These are phyloP conservation scores for Hordeum pubiflorum DNA, from an alignment of 202 grass and related monocot genomes.

Conservation along the genomic window DNA sequence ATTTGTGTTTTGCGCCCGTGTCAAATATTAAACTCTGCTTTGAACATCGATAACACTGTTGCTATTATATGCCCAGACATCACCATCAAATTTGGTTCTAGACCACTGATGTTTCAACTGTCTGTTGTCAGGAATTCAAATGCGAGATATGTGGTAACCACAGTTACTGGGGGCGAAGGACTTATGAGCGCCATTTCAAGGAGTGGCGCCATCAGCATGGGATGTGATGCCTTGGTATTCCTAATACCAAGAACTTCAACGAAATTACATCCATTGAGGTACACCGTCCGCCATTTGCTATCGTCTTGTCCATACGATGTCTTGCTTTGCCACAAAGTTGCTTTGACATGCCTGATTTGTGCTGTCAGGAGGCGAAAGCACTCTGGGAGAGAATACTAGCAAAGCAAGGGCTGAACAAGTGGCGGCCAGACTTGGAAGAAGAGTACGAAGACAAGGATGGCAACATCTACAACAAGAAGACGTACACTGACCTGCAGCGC, in stretches of 20 bases:
- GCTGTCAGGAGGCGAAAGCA: constrained; percentile 69
- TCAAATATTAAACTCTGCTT: neutral
- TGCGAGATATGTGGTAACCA: constrained; percentile 98
- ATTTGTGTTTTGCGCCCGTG: neutral
- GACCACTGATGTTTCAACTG: neutral
- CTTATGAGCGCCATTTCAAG: constrained; percentile 96
- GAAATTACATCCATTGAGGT: constrained; percentile 90
- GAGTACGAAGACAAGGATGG: constrained; percentile 95
- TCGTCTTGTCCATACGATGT: neutral
- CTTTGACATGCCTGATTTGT: neutral
- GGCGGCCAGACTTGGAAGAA: constrained; percentile 96
- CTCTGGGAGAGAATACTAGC: constrained; percentile 92
- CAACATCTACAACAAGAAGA: constrained; percentile 98
- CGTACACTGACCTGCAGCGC: constrained; percentile 76
- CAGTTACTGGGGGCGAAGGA: constrained; percentile 90
- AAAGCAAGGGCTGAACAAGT: constrained; percentile 73
- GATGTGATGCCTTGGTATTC: constrained; percentile 93
- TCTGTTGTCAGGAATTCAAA: constrained; percentile 72
- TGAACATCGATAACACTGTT: neutral
- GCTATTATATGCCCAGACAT: neutral
- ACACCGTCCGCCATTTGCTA: neutral
- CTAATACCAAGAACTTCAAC: constrained; percentile 98
- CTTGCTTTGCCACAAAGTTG: neutral
- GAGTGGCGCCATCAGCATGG: constrained; percentile 88
- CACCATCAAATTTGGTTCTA: neutral